phyloP scores from a whole-genome alignment of 1,284 basidiomycete species.

The Xanthoconium separans region DNA sequence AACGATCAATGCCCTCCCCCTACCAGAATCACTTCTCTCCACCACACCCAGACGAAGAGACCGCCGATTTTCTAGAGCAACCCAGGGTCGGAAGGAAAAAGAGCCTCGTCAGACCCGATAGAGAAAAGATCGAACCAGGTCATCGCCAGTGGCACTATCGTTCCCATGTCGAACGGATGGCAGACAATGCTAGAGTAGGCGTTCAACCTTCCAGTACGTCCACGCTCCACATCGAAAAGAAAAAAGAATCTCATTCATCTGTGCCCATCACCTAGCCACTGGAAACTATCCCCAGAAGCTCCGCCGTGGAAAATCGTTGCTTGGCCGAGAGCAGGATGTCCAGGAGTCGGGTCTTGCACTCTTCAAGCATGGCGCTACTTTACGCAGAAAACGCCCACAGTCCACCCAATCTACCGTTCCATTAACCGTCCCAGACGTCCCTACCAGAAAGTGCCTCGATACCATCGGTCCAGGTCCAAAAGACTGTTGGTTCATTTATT shows the following conservation, averaged over 20 bases:
- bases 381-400: conserved; percentile 67
- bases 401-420: conserved; percentile 39
- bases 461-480: conserved; percentile 84
- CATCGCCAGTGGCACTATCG: conserved; percentile 97
- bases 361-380: conserved; percentile 80
- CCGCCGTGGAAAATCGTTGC: conserved; percentile 82
- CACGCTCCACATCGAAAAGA: conserved; percentile 1
- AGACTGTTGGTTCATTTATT: conserved; percentile 96
- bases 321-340: conserved; percentile 83
- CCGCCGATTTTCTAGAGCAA: conserved; percentile 39
- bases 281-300: conserved; percentile 79
- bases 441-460: conserved; percentile 60
- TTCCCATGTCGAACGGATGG: conserved; percentile 82
- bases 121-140: conserved; percentile 94
- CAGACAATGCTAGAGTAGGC: conserved; percentile 65
- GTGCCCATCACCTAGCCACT: conserved; percentile 52
- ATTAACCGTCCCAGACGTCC: conserved; percentile 38
- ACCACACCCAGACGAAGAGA: conserved; percentile 49
- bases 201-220: conserved; percentile 79
- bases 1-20: conserved; percentile 48
- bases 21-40: conserved; percentile 54
- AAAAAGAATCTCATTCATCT: conserved; percentile 9
- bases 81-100: conserved; percentile 76
- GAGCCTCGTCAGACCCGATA: conserved; percentile 90
- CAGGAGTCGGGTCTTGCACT: conserved; percentile 85